These are phyloP conservation scores for Zygosaccharomyces sapae DNA, from an alignment of 1,139 yeast genomes.

Conservation along the genomic window DNA sequence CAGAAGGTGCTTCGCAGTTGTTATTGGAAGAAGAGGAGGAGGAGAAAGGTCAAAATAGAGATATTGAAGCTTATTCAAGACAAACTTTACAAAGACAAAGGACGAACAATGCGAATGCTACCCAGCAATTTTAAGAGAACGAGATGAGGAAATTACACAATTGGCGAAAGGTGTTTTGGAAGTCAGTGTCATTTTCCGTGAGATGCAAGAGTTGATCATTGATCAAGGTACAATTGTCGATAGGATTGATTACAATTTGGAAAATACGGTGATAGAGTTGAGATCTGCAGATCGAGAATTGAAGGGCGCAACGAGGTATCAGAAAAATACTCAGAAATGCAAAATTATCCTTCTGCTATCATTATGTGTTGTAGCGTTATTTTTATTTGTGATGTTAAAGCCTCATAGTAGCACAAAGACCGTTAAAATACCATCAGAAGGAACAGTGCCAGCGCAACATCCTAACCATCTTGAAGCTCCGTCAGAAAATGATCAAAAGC, in stretches of 20 bases:
- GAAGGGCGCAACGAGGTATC: slow-evolving; percentile 71
- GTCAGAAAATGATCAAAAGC: neutral
- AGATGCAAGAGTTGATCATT: slow-evolving; percentile 83
- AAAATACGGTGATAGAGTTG: slow-evolving; percentile 70
- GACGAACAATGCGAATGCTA: slow-evolving; percentile 37
- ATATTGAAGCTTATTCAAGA: slow-evolving; percentile 44
- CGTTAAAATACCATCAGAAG: slow-evolving; percentile 3
- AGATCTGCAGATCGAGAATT: slow-evolving; percentile 75
- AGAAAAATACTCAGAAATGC: slow-evolving; percentile 86
- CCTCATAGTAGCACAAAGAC: slow-evolving; percentile 42
- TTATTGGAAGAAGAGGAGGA: slow-evolving; percentile 43
- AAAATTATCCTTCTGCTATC: slow-evolving; percentile 72
- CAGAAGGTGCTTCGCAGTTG: slow-evolving; percentile 23
- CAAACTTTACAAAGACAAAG: slow-evolving; percentile 44
- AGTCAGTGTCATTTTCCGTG: slow-evolving; percentile 87
- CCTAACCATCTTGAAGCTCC: no score
- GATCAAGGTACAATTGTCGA: slow-evolving; percentile 95
- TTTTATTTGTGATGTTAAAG: slow-evolving; percentile 66
- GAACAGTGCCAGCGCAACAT: slow-evolving; percentile 2
- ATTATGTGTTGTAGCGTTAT: slow-evolving; percentile 65
- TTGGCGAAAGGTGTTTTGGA: slow-evolving; percentile 93
- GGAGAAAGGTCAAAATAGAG: slow-evolving; percentile 32
- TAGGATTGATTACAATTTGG: slow-evolving; percentile 86
- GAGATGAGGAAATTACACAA: slow-evolving; percentile 85
- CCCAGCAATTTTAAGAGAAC: slow-evolving; percentile 46